These are phyloP conservation scores for Aleurites moluccanus DNA, from an alignment of 441 rosid genomes.

Conservation along the genomic window DNA sequence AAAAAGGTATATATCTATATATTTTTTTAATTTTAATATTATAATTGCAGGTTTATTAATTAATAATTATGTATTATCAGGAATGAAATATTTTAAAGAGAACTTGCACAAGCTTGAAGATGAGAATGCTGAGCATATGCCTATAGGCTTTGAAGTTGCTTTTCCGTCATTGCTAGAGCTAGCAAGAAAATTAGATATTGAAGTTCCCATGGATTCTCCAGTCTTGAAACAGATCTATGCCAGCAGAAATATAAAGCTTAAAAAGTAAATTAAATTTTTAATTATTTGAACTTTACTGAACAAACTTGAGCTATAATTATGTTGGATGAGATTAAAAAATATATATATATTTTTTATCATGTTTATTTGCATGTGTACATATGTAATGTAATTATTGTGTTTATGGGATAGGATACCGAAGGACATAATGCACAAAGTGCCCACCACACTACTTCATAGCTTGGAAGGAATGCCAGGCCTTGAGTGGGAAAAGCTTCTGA, in stretches of 20 bases:
- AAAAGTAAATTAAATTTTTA: slow-evolving; percentile 41
- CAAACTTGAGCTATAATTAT: slow-evolving; percentile 21
- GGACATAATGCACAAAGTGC: slow-evolving; percentile 75
- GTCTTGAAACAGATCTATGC: slow-evolving; percentile 52
- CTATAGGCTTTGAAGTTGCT: slow-evolving; percentile 86
- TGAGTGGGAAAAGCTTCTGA: slow-evolving; percentile 80
- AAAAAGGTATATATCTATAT: slow-evolving; percentile 51
- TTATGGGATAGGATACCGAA: slow-evolving; percentile 70
- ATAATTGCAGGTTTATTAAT: background rate
- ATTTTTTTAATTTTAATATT: background rate
- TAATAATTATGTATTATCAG: slow-evolving; percentile 25
- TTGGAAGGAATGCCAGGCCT: slow-evolving; percentile 83
- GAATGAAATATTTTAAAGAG: slow-evolving; percentile 57
- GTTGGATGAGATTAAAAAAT: background rate
- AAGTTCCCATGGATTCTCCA: slow-evolving; percentile 55
- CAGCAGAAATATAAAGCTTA: slow-evolving; percentile 69
- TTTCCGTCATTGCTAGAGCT: slow-evolving; percentile 72
- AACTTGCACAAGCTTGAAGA: slow-evolving; percentile 62
- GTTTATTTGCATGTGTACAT: background rate
- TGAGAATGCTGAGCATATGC: slow-evolving; percentile 80
- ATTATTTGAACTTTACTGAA: background rate
- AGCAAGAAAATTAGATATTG: slow-evolving; percentile 52
- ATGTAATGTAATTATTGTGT: slow-evolving; percentile 38
- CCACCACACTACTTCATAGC: slow-evolving; percentile 93
- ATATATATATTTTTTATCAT: background rate